phyloP scores from a whole-genome alignment of 78 protist genomes.

The Emiliania huxleyi region DNA sequence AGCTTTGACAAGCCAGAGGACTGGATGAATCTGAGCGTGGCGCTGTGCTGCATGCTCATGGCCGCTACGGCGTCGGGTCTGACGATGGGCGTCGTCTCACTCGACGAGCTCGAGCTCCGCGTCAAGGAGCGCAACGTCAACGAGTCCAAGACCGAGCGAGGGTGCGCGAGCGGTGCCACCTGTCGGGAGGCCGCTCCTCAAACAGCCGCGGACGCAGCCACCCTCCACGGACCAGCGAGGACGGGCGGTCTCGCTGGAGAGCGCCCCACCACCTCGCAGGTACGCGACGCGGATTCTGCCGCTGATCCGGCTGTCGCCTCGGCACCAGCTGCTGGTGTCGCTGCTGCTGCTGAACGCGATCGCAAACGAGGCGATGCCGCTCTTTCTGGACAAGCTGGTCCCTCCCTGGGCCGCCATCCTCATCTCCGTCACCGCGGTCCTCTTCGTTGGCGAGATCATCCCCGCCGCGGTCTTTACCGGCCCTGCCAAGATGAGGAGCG shows the following conservation, averaged over 20 bases:
- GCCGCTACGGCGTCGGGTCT: neutral
- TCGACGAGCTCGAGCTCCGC: neutral
- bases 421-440: conserved; percentile 30
- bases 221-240: too few relatives aligned
- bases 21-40: neutral
- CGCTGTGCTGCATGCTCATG: neutral
- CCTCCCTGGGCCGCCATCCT: conserved; percentile 20
- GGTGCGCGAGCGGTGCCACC: too few relatives aligned
- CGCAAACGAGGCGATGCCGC: conserved; percentile 63
- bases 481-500: neutral
- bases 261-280: too few relatives aligned
- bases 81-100: neutral
- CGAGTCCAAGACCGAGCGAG: neutral
- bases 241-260: too few relatives aligned
- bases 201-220: too few relatives aligned
- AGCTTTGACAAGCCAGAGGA: too few relatives aligned
- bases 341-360: conserved; percentile 51
- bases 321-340: conserved; percentile 61
- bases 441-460: conserved; percentile 37
- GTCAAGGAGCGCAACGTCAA: neutral
- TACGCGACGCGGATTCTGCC: neutral
- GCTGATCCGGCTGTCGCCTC: neutral
- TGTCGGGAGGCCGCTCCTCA: too few relatives aligned
- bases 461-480: conserved; percentile 34
- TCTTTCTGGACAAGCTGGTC: conserved; percentile 45